phyloP scores from a whole-genome alignment of 148 eudicot species.

The Silene latifolia region DNA sequence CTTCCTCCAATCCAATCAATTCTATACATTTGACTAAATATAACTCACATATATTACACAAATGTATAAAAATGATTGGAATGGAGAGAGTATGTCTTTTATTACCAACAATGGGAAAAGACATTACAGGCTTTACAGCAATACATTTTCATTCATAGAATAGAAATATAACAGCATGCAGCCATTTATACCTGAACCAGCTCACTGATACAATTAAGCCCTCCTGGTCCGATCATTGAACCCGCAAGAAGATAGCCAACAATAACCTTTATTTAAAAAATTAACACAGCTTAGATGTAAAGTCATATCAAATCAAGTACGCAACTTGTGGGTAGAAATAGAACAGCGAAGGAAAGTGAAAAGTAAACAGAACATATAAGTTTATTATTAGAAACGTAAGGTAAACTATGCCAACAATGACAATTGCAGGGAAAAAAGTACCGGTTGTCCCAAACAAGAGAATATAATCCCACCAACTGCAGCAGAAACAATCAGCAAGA shows the following conservation, averaged over 20 bases:
- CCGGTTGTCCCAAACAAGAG: constrained; percentile 98
- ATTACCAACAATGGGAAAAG: constrained; percentile 1
- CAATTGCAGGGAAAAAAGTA: constrained; percentile 29
- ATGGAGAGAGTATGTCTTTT: not conserved
- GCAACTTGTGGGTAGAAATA: not conserved
- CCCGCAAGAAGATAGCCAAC: constrained; percentile 99
- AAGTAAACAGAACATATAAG: not conserved
- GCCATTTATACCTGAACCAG: constrained; percentile 75
- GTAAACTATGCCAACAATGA: constrained; percentile 1
- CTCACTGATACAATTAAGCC: constrained; percentile 83
- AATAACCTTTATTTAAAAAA: constrained; percentile 57
- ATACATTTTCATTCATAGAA: not conserved
- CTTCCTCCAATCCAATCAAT: too few relatives aligned
- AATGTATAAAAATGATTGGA: too few relatives aligned
- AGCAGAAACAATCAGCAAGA: constrained; percentile 93
- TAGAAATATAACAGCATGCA: not conserved
- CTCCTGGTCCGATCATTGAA: constrained; percentile 94
- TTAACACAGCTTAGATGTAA: not conserved
- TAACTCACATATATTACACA: too few relatives aligned
- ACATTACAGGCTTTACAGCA: not conserved
- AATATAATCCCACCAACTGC: constrained; percentile 91
- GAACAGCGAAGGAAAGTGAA: not conserved
- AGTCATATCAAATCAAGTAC: not conserved
- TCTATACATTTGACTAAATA: too few relatives aligned
- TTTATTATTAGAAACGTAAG: too few relatives aligned